Evolutionary conservation across 2,329 filamentous ascomycete genomes (phyloP).

Genomic region (Penicillium hesseltinei): DNA sequence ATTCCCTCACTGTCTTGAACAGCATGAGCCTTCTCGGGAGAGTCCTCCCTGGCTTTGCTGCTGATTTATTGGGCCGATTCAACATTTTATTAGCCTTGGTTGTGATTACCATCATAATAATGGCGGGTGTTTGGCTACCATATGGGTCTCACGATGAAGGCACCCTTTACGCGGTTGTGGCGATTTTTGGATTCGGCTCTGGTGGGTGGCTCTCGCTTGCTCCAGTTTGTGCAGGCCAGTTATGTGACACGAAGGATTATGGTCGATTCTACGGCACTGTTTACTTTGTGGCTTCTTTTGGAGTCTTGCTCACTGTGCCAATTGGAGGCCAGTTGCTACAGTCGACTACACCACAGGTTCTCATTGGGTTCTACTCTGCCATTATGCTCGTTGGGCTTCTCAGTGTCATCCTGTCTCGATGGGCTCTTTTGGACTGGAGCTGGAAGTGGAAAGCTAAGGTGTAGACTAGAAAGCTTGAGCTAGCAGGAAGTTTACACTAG

Average conservation of each 20-base stretch:
- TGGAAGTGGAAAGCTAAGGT: conserved; percentile 42
- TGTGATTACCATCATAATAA: conserved; percentile 40
- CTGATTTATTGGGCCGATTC: conserved; percentile 48
- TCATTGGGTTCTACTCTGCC: conserved; percentile 49
- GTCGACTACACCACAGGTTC: conserved; percentile 43
- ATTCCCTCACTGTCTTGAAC: conserved; percentile 48
- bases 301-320: conserved; percentile 48
- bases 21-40: conserved; percentile 45
- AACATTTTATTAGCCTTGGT: conserved; percentile 45
- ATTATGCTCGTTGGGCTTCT: conserved; percentile 39
- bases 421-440: conserved; percentile 38
- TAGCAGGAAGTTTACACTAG: not conserved
- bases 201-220: conserved; percentile 50
- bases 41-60: conserved; percentile 45
- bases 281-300: conserved; percentile 49
- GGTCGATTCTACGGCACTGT: conserved; percentile 50
- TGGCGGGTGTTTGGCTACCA: conserved; percentile 47
- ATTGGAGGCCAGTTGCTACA: conserved; percentile 49
- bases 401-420: conserved; percentile 32
- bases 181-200: conserved; percentile 51
- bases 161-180: conserved; percentile 47
- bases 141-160: conserved; percentile 42
- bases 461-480: not conserved
- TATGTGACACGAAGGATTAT: conserved; percentile 49
- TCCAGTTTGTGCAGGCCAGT: conserved; percentile 48